These are phyloP conservation scores for Plectosphaerella cucumerina DNA, from an alignment of 2,329 filamentous ascomycete species.

Conservation along the genomic window DNA sequence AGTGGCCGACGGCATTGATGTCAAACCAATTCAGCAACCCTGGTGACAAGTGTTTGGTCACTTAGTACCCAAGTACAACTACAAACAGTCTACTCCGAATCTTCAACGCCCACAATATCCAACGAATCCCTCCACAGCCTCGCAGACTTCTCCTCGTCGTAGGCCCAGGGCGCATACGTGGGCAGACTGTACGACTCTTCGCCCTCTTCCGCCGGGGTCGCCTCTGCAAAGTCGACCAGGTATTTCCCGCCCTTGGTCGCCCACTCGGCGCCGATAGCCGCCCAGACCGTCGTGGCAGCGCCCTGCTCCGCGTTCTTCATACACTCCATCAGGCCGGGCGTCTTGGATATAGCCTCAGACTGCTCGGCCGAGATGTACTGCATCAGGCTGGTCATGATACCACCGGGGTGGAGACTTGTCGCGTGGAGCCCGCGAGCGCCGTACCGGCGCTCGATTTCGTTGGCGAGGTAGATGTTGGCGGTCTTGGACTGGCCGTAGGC, in stretches of 20 bases:
- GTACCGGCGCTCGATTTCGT: constrained; percentile 41
- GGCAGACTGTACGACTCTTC: background rate
- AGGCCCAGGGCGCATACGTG: background rate
- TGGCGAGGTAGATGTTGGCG: constrained; percentile 46
- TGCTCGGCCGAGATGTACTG: constrained; percentile 7
- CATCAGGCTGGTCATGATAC: constrained; percentile 5
- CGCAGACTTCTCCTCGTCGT: background rate
- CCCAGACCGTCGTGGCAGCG: constrained; percentile 42
- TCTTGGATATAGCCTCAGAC: background rate
- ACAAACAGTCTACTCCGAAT: too few species aligned
- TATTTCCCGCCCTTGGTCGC: constrained; percentile 43
- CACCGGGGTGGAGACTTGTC: constrained; percentile 9
- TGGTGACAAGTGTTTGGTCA: too few species aligned
- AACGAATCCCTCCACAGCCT: background rate
- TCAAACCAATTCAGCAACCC: too few species aligned
- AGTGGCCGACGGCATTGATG: too few species aligned
- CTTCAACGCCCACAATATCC: background rate
- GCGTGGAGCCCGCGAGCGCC: constrained; percentile 24
- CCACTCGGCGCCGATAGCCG: constrained; percentile 33
- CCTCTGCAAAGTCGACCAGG: constrained; percentile 30
- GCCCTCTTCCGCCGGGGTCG: background rate
- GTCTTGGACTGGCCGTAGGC: constrained; percentile 47
- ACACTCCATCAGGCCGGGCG: constrained; percentile 1
- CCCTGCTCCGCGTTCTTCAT: constrained; percentile 28
- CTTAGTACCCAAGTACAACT: too few species aligned